Base-by-base conservation (phyloP, 495 filamentous ascomycete genomes). In the Neurospora sp. region DNA sequence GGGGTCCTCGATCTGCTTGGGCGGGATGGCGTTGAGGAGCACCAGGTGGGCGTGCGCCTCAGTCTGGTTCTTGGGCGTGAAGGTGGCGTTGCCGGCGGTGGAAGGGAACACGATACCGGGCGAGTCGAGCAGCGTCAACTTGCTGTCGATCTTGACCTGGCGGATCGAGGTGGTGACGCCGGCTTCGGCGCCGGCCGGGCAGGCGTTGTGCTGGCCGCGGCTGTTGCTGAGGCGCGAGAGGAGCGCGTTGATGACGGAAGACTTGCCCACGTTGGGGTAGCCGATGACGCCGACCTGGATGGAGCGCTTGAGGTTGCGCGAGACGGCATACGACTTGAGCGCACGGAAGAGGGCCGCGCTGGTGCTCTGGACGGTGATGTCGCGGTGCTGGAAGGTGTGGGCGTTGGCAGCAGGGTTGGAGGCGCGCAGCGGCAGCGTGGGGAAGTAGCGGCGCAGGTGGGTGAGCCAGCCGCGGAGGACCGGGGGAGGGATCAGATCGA, bases 251-350 rank as follows among this genome's bases (percentile, higher is more conserved):
- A 98, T 97, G 74, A 98, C 93, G 68, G 94, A 97, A 17, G 93
- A 97, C 82, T 98, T 98, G 80, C 95, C 95, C 74, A 97, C 95
- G 82, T 98, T 98, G 73, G 95, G 95, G 83, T 97, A 97, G 53
- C 95, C 95, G 77, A 98, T 94, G 68, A 98, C 91, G 75, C 95
- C 95, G 71, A 98, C 94, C 61, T 91, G 93, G 78, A 96, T 90
- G 70, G 94, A 90, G 68, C 95, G 91, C 85, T 96, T 96, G 74
- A 97, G 84, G 75, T 94, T 89, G 81, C 91, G 91, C 72, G 87
- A 86, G 73, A 92, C 88, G n/a, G 94, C 93, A 80, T 92, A 97
- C 38, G 91, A 89, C 84, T 98, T 98, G 68, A 98, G 89, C 1
- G 94, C 91, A 70, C 90, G 92, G 86, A 98, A 91, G n/a, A 98